Percentiles rank a stretch among this genome's conserved stretches.
These are phyloP conservation scores for Picocystis sp. DNA, from an alignment of 163 green algal genomes.

Conservation along the genomic window DNA sequence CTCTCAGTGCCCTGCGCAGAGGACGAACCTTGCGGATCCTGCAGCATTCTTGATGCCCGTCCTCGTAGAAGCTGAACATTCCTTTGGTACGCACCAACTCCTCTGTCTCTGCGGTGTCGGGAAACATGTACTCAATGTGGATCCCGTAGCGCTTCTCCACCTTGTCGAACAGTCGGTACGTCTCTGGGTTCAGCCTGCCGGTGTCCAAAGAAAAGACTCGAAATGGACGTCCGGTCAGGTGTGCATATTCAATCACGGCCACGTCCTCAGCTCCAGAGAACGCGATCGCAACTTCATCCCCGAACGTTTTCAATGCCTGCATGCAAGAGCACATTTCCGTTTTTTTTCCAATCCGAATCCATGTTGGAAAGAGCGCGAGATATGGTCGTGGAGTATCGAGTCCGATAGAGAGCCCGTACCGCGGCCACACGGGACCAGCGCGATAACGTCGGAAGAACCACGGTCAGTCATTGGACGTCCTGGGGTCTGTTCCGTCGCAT, in stretches of 20 bases:
- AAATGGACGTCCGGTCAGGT: slow-evolving; percentile 83
- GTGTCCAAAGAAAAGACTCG: slow-evolving; percentile 97
- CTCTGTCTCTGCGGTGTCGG: slow-evolving; percentile 39
- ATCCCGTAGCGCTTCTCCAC: slow-evolving; percentile 80
- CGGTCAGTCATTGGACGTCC: no score
- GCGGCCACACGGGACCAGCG: not conserved
- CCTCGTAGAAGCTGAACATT: slow-evolving; percentile 95
- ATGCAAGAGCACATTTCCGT: no score
- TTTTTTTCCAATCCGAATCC: not conserved
- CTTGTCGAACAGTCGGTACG: slow-evolving; percentile 49
- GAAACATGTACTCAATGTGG: slow-evolving; percentile 96
- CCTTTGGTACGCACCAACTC: slow-evolving; percentile 88
- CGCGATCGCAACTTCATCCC: slow-evolving; percentile 70
- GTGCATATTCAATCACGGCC: slow-evolving; percentile 90
- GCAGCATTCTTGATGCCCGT: slow-evolving; percentile 97
- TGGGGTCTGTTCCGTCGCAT: no score
- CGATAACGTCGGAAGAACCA: no score
- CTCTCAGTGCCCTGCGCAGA: slow-evolving; percentile 69
- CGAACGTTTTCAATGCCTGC: slow-evolving; percentile 67
- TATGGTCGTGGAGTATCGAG: not conserved
- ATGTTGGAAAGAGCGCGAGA: not conserved
- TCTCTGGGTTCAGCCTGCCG: slow-evolving; percentile 92
- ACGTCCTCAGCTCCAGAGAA: slow-evolving; percentile 91
- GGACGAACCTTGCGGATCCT: slow-evolving; percentile 82
- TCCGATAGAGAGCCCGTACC: not conserved